Percentiles rank a stretch among this genome's conserved stretches.
Evolutionary conservation across 345 rosid genomes (phyloP).

Genomic region (Acer negundo): DNA sequence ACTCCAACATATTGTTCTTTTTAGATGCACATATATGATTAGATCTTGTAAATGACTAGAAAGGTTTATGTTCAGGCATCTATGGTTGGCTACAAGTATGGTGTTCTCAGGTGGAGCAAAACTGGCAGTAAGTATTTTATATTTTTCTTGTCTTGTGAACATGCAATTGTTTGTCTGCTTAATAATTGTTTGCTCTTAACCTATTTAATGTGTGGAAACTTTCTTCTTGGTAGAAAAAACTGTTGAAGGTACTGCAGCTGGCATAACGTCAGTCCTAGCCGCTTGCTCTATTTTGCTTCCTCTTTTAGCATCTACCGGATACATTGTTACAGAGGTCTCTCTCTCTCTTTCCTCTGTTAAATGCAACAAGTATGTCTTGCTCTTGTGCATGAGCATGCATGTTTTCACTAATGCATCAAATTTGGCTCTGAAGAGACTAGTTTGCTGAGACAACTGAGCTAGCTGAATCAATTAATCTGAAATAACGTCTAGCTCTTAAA

Average conservation of each 20-base stretch:
- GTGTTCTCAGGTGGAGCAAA: slow-evolving; percentile 95
- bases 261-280: slow-evolving; percentile 80
- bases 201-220: slow-evolving; percentile 22
- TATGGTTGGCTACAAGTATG: slow-evolving; percentile 94
- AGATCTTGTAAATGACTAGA: not conserved
- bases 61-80: slow-evolving; percentile 65
- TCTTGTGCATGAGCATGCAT: not conserved
- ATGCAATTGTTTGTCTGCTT: not conserved
- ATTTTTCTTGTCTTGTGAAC: not conserved
- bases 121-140: slow-evolving; percentile 61
- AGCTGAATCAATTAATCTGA: not conserved
- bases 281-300: slow-evolving; percentile 84
- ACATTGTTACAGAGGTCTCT: slow-evolving; percentile 63
- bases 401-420: not conserved
- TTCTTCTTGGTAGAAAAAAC: slow-evolving; percentile 72
- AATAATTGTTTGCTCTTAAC: not conserved
- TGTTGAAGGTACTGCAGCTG: slow-evolving; percentile 96
- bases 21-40: not conserved
- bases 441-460: not conserved
- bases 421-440: not conserved
- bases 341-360: slow-evolving; percentile 15
- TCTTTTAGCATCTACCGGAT: slow-evolving; percentile 81
- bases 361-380: not conserved
- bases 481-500: not conserved
- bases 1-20: not conserved